Percentiles rank a stretch among this genome's conserved stretches.
Evolutionary conservation across 345 rosid genomes (phyloP).

Genomic region (Citrus unshiu): DNA sequence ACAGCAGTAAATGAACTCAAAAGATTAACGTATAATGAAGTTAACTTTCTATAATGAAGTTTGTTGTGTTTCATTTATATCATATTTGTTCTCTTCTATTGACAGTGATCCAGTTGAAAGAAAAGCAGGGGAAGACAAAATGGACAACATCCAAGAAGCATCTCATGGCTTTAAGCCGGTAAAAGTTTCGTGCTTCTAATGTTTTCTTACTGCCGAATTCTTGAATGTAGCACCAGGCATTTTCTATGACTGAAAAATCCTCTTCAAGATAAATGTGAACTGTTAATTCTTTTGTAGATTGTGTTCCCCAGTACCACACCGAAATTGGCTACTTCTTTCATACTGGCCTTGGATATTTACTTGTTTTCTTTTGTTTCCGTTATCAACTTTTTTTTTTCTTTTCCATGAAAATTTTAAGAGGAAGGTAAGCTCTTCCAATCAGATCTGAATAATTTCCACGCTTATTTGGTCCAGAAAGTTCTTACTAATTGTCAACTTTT

Average conservation of each 20-base stretch:
- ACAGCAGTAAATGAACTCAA: not conserved
- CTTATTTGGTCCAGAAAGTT: not conserved
- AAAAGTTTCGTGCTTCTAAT: conserved; percentile 2
- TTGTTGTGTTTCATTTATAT: not conserved
- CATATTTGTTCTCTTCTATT: conserved; percentile 10
- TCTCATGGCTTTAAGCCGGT: conserved; percentile 30
- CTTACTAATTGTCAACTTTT: not conserved
- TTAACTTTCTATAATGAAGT: too few relatives aligned
- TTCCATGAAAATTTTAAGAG: not conserved
- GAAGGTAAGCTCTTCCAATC: not conserved
- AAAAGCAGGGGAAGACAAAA: conserved; percentile 31
- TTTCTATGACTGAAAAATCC: not conserved
- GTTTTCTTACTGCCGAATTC: not conserved
- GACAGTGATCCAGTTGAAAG: conserved; percentile 41
- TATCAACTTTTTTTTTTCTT: not conserved
- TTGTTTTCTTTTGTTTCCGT: not conserved
- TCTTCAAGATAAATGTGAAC: not conserved
- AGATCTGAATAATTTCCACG: not conserved
- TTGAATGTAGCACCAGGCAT: not conserved
- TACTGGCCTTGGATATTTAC: not conserved
- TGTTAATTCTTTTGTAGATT: not conserved
- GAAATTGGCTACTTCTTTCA: not conserved
- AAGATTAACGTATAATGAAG: not conserved
- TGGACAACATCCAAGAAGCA: conserved; percentile 19
- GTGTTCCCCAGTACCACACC: not conserved